Conservation (phyloP, 2,329 filamentous ascomycete species). For the Trichoderma breve region DNA sequence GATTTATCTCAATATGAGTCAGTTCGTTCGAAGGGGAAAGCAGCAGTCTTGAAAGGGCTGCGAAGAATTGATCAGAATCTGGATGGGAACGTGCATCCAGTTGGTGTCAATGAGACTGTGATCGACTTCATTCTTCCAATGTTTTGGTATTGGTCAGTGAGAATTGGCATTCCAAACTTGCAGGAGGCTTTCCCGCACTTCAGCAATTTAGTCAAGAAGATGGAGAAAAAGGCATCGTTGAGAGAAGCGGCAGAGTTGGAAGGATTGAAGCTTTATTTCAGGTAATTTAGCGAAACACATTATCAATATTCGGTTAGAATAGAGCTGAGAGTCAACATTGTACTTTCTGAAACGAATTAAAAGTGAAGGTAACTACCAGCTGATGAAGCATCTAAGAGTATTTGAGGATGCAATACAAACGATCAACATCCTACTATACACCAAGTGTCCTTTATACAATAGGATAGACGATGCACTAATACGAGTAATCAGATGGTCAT, state of each 20-base stretch:
- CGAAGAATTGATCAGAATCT: background rate
- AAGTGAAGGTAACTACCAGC: background rate
- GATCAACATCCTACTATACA: background rate
- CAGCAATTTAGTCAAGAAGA: background rate
- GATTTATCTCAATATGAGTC: background rate
- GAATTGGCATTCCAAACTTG: background rate
- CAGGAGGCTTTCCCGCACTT: background rate
- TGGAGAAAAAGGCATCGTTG: background rate
- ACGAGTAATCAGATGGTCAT: too few species aligned
- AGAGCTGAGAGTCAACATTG: background rate
- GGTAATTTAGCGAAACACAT: background rate
- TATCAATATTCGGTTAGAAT: background rate
- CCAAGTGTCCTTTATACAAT: too few species aligned
- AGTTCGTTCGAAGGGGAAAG: background rate
- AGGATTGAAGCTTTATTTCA: background rate
- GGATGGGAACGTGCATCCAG: background rate
- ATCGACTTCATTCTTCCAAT: background rate
- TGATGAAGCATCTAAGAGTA: background rate
- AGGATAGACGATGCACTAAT: too few species aligned
- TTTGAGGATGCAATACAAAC: background rate
- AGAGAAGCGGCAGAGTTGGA: background rate
- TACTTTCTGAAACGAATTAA: background rate
- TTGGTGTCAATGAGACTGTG: background rate
- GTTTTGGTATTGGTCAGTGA: background rate
- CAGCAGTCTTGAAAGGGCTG: background rate